These are phyloP conservation scores for Phaffia tasmanica DNA, from an alignment of 768 basidiomycete species.

Conservation along the genomic window DNA sequence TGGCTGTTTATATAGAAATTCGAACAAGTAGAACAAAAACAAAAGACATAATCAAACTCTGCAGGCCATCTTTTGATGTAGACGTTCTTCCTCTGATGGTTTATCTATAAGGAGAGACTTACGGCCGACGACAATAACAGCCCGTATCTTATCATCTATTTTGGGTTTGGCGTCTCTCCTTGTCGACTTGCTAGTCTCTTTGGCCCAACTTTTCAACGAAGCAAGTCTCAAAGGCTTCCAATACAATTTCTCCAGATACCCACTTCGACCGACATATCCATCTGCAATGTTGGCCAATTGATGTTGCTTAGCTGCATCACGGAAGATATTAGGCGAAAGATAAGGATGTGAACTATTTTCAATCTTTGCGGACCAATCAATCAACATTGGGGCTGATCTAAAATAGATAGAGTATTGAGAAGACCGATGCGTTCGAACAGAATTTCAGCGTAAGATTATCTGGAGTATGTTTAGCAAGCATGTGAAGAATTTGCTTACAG, in stretches of 20 bases:
- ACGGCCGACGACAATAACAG: slow-evolving; percentile 66
- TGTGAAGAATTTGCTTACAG: slow-evolving; percentile 30
- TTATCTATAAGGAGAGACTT: slow-evolving; percentile 27
- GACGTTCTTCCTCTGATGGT: background rate
- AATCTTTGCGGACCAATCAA: background rate
- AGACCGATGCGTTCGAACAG: slow-evolving; percentile 1
- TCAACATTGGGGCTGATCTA: background rate
- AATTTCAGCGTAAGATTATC: background rate
- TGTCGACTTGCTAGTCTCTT: background rate
- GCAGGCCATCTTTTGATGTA: too few species aligned
- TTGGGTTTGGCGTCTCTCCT: background rate
- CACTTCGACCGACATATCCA: slow-evolving; percentile 65
- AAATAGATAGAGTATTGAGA: background rate
- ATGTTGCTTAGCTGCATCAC: slow-evolving; percentile 53
- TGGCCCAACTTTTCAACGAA: slow-evolving; percentile 48
- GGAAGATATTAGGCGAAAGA: background rate
- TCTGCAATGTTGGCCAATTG: slow-evolving; percentile 58
- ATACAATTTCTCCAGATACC: slow-evolving; percentile 72
- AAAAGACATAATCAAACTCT: slow-evolving; percentile 7
- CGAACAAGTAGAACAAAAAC: slow-evolving; percentile 30
- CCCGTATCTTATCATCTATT: slow-evolving; percentile 51
- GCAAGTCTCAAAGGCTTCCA: slow-evolving; percentile 55
- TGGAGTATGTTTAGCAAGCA: too few species aligned
- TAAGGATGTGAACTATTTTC: slow-evolving; percentile 7
- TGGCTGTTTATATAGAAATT: slow-evolving; percentile 45